Base-by-base conservation (phyloP, 1,284 basidiomycete species). In the Athelia sp. region DNA sequence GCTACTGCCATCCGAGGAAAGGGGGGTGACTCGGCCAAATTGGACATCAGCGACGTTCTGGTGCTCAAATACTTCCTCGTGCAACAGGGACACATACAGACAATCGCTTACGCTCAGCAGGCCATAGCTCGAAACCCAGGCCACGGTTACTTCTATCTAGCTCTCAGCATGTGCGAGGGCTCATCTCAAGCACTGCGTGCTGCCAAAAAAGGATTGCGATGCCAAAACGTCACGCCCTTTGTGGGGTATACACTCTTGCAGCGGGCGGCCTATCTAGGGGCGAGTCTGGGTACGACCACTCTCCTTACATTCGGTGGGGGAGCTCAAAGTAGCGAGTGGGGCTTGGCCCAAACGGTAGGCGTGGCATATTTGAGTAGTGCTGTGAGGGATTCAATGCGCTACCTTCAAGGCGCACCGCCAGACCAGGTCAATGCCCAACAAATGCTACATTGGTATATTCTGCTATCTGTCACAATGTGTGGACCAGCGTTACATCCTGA, bases 41-140 rank as follows among this genome's bases (percentile, higher is more conserved):
- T 29, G 4, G 54, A 55, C 3, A 74, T 80, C 51, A 82, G 81
- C 0, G 79, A 83, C 56, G 75, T 84, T 47, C 59, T 84, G 21
- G 79, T 83, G 23, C 74, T 83, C 63, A 84, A 84, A 58, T 76
- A 65, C 55, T 56, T 62, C 47, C 73, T 83, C 58, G 72, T 77
- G 62, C 68, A 66, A 48, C 64, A 66, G 24, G 69, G 70, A 22
- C 64, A 75, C 26, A 58, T 65, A 0, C 73, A 78, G 23, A 76
- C 75, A 1, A 64, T 75, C 32, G 58, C 60, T 14, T 53, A 74
- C 9, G 78, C 75, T 1, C 66, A 70, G 49, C 67, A 69, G 32
- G 70, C 67, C 1, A 62, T 83, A 22, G 59, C 72, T 50, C 74
- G 80, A 29, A 79, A 73, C 52, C 79, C 81, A 2, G 66, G 75